phyloP scores from a whole-genome alignment of 2,329 filamentous ascomycete species.

The Aspergillus transmontanensis region DNA sequence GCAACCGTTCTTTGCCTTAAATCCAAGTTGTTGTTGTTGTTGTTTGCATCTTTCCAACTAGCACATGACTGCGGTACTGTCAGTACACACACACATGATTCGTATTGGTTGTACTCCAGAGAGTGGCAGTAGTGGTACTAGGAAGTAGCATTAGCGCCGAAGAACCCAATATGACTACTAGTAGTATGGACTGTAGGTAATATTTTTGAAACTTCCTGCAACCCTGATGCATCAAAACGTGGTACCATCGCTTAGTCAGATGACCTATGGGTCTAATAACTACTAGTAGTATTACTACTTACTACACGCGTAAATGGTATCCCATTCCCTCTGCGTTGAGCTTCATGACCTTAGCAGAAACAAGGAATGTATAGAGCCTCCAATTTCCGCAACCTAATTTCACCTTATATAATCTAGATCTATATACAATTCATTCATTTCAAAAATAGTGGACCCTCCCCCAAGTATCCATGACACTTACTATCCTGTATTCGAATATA shows the following conservation, averaged over 20 bases:
- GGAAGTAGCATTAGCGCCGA: background rate
- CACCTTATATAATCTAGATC: background rate
- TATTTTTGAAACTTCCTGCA: background rate
- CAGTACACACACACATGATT: background rate
- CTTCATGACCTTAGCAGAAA: background rate
- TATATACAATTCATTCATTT: constrained; percentile 1
- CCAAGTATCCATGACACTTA: background rate
- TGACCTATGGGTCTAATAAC: background rate
- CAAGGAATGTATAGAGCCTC: background rate
- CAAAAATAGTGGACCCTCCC: background rate
- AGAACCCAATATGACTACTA: background rate
- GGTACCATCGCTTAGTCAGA: background rate
- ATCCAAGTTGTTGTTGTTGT: too few relatives aligned
- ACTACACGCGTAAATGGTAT: too few relatives aligned
- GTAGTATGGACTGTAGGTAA: background rate
- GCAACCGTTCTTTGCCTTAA: background rate
- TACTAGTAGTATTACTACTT: too few relatives aligned
- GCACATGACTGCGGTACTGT: background rate
- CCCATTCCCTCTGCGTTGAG: background rate
- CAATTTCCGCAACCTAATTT: background rate
- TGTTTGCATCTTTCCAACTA: too few relatives aligned
- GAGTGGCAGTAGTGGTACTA: background rate
- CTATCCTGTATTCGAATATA: background rate
- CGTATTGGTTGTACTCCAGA: background rate
- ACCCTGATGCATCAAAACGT: background rate